Conservation (phyloP, 192 early-diverging fungal genomes). For the Linnemannia elongata region DNA sequence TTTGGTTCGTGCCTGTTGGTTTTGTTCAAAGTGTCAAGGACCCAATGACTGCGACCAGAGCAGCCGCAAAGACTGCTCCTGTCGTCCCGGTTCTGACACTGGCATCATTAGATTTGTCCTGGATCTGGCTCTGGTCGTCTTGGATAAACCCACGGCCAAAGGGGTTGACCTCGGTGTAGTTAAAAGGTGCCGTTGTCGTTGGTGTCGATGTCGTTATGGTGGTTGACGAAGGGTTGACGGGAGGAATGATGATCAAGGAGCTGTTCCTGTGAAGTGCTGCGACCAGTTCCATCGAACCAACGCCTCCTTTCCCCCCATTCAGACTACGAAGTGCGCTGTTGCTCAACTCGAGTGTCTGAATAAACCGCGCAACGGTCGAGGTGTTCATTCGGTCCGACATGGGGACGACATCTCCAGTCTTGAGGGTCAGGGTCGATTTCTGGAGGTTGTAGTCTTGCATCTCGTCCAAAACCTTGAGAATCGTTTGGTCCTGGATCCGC, state of each 20-base stretch:
- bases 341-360: constrained; percentile 3
- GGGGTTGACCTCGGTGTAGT: not conserved
- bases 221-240: not conserved
- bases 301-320: too few relatives aligned
- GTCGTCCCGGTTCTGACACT: not conserved
- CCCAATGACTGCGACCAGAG: not conserved
- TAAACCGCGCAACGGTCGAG: not conserved
- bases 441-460: not conserved
- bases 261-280: constrained; percentile 10
- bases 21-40: not conserved
- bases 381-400: constrained; percentile 11
- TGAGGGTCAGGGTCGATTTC: constrained; percentile 6
- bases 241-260: constrained; percentile 5
- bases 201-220: not conserved
- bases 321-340: not conserved
- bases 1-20: too few relatives aligned
- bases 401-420: not conserved
- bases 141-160: not conserved
- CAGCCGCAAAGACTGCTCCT: not conserved
- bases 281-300: not conserved
- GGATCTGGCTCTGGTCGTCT: constrained; percentile 4
- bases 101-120: constrained; percentile 8
- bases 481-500: constrained; percentile 18
- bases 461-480: constrained; percentile 3
- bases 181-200: not conserved